A percentile compares a stretch with the other conserved stretches of the same genome.
phyloP scores from a whole-genome alignment of 306 rosid genomes.

The Lathyrus aphaca region DNA sequence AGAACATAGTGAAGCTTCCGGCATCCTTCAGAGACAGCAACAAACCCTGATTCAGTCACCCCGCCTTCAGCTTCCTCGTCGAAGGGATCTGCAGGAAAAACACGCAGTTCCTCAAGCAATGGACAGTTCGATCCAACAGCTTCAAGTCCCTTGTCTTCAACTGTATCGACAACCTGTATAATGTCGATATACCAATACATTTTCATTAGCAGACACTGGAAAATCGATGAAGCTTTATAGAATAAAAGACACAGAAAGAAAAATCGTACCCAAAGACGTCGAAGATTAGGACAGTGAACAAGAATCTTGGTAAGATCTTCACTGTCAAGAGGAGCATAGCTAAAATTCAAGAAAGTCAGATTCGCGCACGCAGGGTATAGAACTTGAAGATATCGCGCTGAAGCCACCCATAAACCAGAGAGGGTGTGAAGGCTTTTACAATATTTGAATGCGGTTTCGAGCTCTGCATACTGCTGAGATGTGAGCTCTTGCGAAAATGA shows the following conservation, averaged over 20 bases:
- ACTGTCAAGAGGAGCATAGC: slow-evolving; percentile 62
- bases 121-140: slow-evolving; percentile 82
- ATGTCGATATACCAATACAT: slow-evolving; percentile 1
- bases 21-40: slow-evolving; percentile 81
- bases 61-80: slow-evolving; percentile 58
- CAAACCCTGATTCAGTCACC: slow-evolving; percentile 79
- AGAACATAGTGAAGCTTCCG: slow-evolving; percentile 72
- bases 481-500: slow-evolving; percentile 67
- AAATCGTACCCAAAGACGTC: slow-evolving; percentile 71
- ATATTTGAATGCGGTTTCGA: slow-evolving; percentile 60
- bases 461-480: slow-evolving; percentile 55
- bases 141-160: slow-evolving; percentile 81
- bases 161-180: slow-evolving; percentile 75
- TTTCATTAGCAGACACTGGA: neutral
- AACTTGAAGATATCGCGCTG: slow-evolving; percentile 59
- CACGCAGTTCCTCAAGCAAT: slow-evolving; percentile 84
- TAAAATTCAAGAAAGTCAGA: slow-evolving; percentile 77
- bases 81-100: slow-evolving; percentile 72
- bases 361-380: slow-evolving; percentile 66
- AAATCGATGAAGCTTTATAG: slow-evolving; percentile 17
- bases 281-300: slow-evolving; percentile 66
- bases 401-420: slow-evolving; percentile 75
- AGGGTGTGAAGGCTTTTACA: slow-evolving; percentile 70
- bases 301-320: slow-evolving; percentile 65
- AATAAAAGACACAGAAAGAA: slow-evolving; percentile 20